Conservation (phyloP, 1,284 basidiomycete genomes). For the Tylopilus sp. region DNA sequence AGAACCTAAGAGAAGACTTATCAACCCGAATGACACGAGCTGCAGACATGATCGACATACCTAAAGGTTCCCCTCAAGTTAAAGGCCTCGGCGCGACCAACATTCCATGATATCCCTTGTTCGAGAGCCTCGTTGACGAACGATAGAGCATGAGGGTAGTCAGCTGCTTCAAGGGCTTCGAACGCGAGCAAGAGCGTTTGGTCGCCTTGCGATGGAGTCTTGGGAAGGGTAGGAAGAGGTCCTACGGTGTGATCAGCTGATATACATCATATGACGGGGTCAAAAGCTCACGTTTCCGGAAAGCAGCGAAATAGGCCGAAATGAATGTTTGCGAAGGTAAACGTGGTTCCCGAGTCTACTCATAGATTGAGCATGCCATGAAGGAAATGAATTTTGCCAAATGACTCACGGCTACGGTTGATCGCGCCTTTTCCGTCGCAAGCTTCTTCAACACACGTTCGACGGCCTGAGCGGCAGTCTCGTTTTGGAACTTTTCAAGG, state of each 20-base stretch:
- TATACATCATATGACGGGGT: slow-evolving; percentile 3
- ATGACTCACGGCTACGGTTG: slow-evolving; percentile 70
- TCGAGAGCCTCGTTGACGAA: slow-evolving; percentile 90
- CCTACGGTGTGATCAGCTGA: slow-evolving; percentile 53
- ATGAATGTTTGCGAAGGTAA: slow-evolving; percentile 95
- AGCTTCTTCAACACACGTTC: slow-evolving; percentile 94
- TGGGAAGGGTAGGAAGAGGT: slow-evolving; percentile 80
- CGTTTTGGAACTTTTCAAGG: slow-evolving; percentile 93
- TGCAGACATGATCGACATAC: slow-evolving; percentile 53
- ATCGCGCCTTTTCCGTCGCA: slow-evolving; percentile 76
- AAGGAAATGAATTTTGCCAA: not conserved
- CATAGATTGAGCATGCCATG: not conserved
- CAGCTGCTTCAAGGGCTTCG: slow-evolving; percentile 87
- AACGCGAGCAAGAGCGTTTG: slow-evolving; percentile 85
- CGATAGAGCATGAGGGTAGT: slow-evolving; percentile 87
- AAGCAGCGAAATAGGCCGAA: slow-evolving; percentile 96
- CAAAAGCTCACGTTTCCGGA: slow-evolving; percentile 80
- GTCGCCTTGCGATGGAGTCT: slow-evolving; percentile 83
- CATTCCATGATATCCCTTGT: slow-evolving; percentile 86
- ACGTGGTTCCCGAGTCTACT: slow-evolving; percentile 81
- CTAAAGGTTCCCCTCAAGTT: slow-evolving; percentile 98
- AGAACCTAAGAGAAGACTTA: slow-evolving; percentile 66
- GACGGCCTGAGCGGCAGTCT: slow-evolving; percentile 82
- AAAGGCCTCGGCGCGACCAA: slow-evolving; percentile 87
- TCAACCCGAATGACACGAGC: not conserved